phyloP scores from a whole-genome alignment of 139 green algal species.

The Volvox reticuliferus region DNA sequence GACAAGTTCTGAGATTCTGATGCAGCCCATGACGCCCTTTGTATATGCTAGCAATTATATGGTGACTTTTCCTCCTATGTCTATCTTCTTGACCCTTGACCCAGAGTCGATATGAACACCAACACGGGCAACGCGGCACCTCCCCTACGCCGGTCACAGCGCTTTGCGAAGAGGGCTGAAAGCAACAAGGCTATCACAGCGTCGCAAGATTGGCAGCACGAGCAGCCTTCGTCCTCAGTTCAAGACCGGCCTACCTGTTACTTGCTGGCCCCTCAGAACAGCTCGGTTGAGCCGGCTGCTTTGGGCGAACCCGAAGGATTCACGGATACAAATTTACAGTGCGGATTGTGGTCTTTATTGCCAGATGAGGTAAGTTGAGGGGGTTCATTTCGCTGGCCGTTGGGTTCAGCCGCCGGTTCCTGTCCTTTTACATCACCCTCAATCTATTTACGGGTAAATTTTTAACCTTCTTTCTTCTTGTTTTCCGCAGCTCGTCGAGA shows the following conservation, averaged over 20 bases:
- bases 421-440: neutral
- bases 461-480: neutral
- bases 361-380: conserved; percentile 52
- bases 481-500: conserved; percentile 68
- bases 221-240: conserved; percentile 2
- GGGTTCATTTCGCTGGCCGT: neutral
- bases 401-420: conserved; percentile 13
- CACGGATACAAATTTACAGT: conserved; percentile 12
- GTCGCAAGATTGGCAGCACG: conserved; percentile 21
- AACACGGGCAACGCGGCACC: neutral
- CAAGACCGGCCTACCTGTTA: conserved; percentile 24
- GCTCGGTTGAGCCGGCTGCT: neutral
- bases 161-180: conserved; percentile 30
- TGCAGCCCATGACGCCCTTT: too few relatives aligned
- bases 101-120: conserved; percentile 7
- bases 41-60: neutral
- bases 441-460: neutral
- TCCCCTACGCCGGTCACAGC: conserved; percentile 13
- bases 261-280: conserved; percentile 29
- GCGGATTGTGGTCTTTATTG: conserved; percentile 49
- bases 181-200: neutral
- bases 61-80: neutral
- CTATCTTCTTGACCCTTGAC: neutral
- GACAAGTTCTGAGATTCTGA: neutral
- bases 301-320: neutral